Percentiles rank a stretch among this genome's conserved stretches.
Evolutionary conservation across 805 yeast genomes (phyloP).

Genomic region (Tetrapisispora phaffii): DNA sequence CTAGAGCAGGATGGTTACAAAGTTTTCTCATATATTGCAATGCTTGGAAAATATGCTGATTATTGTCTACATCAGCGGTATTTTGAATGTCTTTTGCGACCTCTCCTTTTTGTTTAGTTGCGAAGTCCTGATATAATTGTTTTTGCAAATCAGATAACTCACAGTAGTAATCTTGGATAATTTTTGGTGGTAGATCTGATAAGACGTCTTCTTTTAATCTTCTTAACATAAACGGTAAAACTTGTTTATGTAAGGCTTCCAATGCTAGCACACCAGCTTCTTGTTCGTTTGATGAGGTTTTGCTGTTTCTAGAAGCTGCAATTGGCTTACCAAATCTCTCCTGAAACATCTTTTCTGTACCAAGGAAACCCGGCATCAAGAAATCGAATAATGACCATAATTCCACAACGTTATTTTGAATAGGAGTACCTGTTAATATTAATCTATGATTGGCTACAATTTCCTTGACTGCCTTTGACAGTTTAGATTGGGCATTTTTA

Average conservation of each 20-base stretch:
- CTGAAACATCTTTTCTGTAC: constrained; percentile 87
- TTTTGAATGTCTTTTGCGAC: constrained; percentile 56
- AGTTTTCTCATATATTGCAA: constrained; percentile 93
- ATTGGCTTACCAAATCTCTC: constrained; percentile 97
- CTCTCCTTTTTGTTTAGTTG: constrained; percentile 66
- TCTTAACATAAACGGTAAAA: constrained; percentile 89
- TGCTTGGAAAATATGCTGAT: constrained; percentile 94
- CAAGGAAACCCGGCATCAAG: constrained; percentile 96
- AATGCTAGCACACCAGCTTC: constrained; percentile 94
- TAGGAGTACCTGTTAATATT: constrained; percentile 93
- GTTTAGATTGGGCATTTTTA: constrained; percentile 79
- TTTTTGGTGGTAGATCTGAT: constrained; percentile 94
- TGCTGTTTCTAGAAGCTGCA: constrained; percentile 83
- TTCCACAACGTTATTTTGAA: constrained; percentile 92
- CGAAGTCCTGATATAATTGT: constrained; percentile 80
- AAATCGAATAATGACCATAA: constrained; percentile 96
- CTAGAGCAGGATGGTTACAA: constrained; percentile 93
- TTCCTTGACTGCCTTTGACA: constrained; percentile 78
- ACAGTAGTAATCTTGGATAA: constrained; percentile 96
- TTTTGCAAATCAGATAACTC: constrained; percentile 87
- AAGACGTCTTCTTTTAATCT: constrained; percentile 93
- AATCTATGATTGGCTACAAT: constrained; percentile 81
- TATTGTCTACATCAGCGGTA: constrained; percentile 41
- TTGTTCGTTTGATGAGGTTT: constrained; percentile 84
- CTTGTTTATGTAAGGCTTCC: constrained; percentile 94